Percentiles rank a stretch among this genome's conserved stretches.
Evolutionary conservation across 2,329 filamentous ascomycete genomes (phyloP).

Genomic region (Phialophora chinensis): DNA sequence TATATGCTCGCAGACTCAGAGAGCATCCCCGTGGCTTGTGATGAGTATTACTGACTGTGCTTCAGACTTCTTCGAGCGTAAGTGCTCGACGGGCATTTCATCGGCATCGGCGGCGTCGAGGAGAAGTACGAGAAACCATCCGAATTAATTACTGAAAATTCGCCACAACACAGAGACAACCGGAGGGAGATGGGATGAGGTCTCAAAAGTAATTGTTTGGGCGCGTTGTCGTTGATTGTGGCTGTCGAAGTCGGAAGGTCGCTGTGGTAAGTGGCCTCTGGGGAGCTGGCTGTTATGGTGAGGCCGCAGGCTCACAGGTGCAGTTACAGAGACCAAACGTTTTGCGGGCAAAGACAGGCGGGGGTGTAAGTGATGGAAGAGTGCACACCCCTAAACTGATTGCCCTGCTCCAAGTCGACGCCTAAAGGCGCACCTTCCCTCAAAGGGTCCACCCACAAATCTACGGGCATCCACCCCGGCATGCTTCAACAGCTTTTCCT

Average conservation of each 20-base stretch:
- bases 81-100: slow-evolving; percentile 50
- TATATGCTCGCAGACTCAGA: slow-evolving; percentile 42
- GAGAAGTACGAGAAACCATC: slow-evolving; percentile 51
- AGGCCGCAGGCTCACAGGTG: not conserved
- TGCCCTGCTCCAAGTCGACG: slow-evolving; percentile 1
- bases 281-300: slow-evolving; percentile 15
- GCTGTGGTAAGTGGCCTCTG: slow-evolving; percentile 25
- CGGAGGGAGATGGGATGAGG: slow-evolving; percentile 53
- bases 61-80: slow-evolving; percentile 57
- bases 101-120: slow-evolving; percentile 28
- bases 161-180: slow-evolving; percentile 46
- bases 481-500: not conserved
- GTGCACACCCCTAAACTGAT: not conserved
- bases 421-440: slow-evolving; percentile 5
- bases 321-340: slow-evolving; percentile 8
- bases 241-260: slow-evolving; percentile 31
- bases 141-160: slow-evolving; percentile 56
- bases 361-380: not conserved
- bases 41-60: slow-evolving; percentile 54
- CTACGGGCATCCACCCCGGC: slow-evolving; percentile 1
- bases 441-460: not conserved
- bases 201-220: slow-evolving; percentile 53
- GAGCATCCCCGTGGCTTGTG: slow-evolving; percentile 40
- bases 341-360: not conserved
- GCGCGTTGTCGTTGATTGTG: slow-evolving; percentile 47